Evolutionary conservation across 345 rosid species (phyloP).

Genomic region (Gossypium rotundifolium): DNA sequence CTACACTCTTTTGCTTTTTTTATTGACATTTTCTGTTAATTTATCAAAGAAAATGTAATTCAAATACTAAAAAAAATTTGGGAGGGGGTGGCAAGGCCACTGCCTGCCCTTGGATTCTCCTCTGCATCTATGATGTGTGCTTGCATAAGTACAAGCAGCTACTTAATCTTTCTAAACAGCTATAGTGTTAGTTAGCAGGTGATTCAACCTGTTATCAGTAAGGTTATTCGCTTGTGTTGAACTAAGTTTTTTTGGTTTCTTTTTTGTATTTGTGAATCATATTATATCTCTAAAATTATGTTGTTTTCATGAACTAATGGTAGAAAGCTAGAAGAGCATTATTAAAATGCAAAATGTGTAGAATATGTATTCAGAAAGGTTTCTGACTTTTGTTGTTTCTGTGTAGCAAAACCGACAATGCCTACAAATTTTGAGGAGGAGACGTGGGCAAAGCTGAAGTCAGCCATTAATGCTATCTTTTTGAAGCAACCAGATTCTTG

Average conservation of each 20-base stretch:
- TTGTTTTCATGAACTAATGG: neutral
- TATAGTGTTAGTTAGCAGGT: neutral
- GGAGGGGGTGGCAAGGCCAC: no score
- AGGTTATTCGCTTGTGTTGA: slow-evolving; percentile 1
- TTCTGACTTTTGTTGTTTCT: slow-evolving; percentile 11
- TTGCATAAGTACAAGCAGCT: neutral
- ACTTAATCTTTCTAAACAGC: neutral
- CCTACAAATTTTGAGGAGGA: slow-evolving; percentile 83
- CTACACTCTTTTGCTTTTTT: neutral
- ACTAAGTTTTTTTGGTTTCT: neutral
- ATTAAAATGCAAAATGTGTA: neutral
- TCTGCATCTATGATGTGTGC: neutral
- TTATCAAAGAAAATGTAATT: neutral
- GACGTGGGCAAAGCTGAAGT: slow-evolving; percentile 85
- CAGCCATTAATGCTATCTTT: slow-evolving; percentile 93
- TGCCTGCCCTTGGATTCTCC: no score
- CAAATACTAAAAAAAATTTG: neutral
- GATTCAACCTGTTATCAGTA: neutral
- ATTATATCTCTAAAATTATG: neutral
- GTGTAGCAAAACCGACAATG: slow-evolving; percentile 74
- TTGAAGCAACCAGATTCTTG: slow-evolving; percentile 63
- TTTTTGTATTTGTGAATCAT: neutral
- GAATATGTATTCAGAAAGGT: neutral
- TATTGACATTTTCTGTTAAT: neutral
- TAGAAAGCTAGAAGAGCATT: neutral